A percentile compares a stretch with the other conserved stretches of the same genome.
Conservation (phyloP, 768 basidiomycete species). For the Kwoniella bestiolae region DNA sequence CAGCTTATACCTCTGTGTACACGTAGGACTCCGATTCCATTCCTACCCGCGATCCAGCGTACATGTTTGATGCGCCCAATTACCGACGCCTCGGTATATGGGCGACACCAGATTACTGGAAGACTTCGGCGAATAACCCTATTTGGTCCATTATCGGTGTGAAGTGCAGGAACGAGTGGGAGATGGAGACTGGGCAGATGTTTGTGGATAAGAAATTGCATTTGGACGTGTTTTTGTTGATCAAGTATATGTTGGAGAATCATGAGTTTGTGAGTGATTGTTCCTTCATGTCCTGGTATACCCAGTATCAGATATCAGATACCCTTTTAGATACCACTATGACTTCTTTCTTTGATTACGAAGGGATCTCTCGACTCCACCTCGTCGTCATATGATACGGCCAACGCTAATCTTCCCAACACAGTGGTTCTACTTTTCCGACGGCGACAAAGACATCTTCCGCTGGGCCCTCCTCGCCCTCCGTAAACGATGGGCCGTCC, state of each 20-base stretch:
- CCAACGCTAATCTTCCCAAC: conserved; percentile 12
- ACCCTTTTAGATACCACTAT: too few species aligned
- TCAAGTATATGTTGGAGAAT: conserved; percentile 55
- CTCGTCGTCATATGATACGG: too few species aligned
- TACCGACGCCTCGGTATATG: conserved; percentile 58
- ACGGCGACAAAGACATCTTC: conserved; percentile 59
- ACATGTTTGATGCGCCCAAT: conserved; percentile 58
- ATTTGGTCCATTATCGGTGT: conserved; percentile 60
- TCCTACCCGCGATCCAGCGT: conserved; percentile 54
- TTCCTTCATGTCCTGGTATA: too few species aligned
- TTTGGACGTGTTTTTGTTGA: conserved; percentile 57
- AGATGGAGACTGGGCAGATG: conserved; percentile 61
- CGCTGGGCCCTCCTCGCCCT: conserved; percentile 59
- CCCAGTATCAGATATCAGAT: too few species aligned
- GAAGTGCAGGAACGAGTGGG: conserved; percentile 61
- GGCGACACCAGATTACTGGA: conserved; percentile 60
- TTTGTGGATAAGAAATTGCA: conserved; percentile 60
- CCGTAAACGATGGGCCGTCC: conserved; percentile 61
- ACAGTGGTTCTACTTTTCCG: conserved; percentile 59
- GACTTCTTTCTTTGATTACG: too few species aligned
- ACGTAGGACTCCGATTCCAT: conserved; percentile 54
- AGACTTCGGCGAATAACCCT: conserved; percentile 56
- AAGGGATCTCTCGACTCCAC: too few species aligned
- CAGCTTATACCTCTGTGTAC: neutral
- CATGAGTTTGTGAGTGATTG: conserved; percentile 53